Percentiles rank a stretch among this genome's conserved stretches.
These are phyloP conservation scores for Venustampulla echinocandica DNA, from an alignment of 495 filamentous ascomycete genomes.

Conservation along the genomic window DNA sequence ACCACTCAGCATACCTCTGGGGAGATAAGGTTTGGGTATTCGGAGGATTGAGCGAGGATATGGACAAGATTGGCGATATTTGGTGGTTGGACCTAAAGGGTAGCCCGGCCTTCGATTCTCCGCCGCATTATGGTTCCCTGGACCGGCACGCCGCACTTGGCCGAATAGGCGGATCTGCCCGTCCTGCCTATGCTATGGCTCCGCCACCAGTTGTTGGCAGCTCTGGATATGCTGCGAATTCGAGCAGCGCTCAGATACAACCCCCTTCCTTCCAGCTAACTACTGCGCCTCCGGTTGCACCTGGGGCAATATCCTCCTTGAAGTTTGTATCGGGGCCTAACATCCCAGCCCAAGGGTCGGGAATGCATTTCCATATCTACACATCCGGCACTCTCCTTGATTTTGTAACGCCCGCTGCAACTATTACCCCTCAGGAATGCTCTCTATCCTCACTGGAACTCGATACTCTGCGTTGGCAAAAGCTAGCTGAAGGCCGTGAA, in stretches of 20 bases:
- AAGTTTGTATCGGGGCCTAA: slow-evolving; percentile 83
- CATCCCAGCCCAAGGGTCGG: slow-evolving; percentile 77
- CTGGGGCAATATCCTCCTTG: slow-evolving; percentile 81
- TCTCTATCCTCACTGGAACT: slow-evolving; percentile 83
- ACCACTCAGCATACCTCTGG: slow-evolving; percentile 90
- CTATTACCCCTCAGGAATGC: slow-evolving; percentile 74
- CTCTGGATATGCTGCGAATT: slow-evolving; percentile 81
- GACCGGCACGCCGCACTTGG: slow-evolving; percentile 35
- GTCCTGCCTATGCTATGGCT: slow-evolving; percentile 14
- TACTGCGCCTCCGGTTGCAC: slow-evolving; percentile 57
- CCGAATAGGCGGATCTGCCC: slow-evolving; percentile 33
- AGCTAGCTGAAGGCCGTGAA: slow-evolving; percentile 84
- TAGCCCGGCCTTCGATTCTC: slow-evolving; percentile 71
- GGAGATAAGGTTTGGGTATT: slow-evolving; percentile 93
- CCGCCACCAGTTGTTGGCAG: slow-evolving; percentile 43
- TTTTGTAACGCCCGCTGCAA: slow-evolving; percentile 84
- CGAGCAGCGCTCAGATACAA: slow-evolving; percentile 74
- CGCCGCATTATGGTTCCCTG: slow-evolving; percentile 55
- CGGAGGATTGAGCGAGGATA: slow-evolving; percentile 84
- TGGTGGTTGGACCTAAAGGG: slow-evolving; percentile 95
- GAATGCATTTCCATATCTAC: slow-evolving; percentile 90
- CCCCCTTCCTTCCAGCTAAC: slow-evolving; percentile 58
- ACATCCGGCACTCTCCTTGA: slow-evolving; percentile 88
- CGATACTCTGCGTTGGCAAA: slow-evolving; percentile 81
- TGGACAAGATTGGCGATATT: slow-evolving; percentile 90